Base-by-base conservation (phyloP, 495 filamentous ascomycete genomes). In the Hyaloscypha hepaticicola region DNA sequence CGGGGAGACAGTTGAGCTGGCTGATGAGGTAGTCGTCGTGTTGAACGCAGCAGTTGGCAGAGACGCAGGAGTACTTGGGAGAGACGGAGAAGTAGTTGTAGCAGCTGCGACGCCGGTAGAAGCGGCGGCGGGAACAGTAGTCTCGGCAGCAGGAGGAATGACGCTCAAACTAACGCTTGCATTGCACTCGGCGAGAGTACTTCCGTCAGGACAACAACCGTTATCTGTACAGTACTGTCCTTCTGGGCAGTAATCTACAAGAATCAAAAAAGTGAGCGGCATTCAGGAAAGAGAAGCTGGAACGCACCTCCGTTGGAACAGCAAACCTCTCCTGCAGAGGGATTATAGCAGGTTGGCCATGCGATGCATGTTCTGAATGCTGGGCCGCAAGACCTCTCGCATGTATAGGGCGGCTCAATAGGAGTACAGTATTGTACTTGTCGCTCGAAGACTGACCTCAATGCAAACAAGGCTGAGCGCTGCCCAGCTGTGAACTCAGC, bases 291-390 rank as follows among this genome's bases (percentile, higher is more conserved):
- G 3, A 2, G n/a, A 50, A 21, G 2, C 19, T 34, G 27, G 58
- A 50, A 34, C 58, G 24, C 16, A 61, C 58, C n/a, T 61, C 58
- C 58, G 38, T 61, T 26, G 8, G 58, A 61, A 41, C 58, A 61
- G 41, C 58, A 61, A 16, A 21, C 12, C 21, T 61, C 58, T 27
- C 58, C 58, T 14, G 14, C 14, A 4, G n/a, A 25, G 9, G 58
- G 58, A 50, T 61, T 51, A 24, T 50, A 49, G 41, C 58, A 61
- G 24, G n/a, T 61, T 12, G 58, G 58, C 9, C 24, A 61, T 7
- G 14, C 21, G 34, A 61, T 50, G 26, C 58, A 61, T 19, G 16
- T 14, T 5, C 26, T 29, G 28, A 27, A 50, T n/a, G 24, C 45
- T 28, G 24, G 38, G 29, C 58, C 58, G 28, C 58, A 61, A 16